Base-by-base conservation (phyloP, 768 basidiomycete genomes). In the Suillus lakei region DNA sequence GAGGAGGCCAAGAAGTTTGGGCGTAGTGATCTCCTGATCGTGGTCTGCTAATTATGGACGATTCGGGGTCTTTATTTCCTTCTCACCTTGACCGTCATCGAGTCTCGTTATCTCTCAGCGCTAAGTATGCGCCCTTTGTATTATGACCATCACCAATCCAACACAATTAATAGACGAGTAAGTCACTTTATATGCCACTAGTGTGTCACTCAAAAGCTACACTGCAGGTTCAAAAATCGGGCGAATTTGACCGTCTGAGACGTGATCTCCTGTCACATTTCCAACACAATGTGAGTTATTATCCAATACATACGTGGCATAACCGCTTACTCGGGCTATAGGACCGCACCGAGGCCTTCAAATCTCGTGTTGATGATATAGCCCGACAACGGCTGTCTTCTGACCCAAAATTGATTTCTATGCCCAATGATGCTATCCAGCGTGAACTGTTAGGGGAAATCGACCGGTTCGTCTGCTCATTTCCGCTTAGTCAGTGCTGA, bases 191-290 rank as follows among this genome's bases (percentile, higher is more conserved):
- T 54, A 23, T 6, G 16, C 23, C 38, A 41, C 18, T 13, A 21
- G n/a, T 21, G 18, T 43, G 4, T 41, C n/a, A 21, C 58, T 41
- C 18, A 59, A 28, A 3, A 59, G 16, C 18, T 39, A 44, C n/a
- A 21, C 44, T 39, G 38, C 51, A 92, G 91, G 70, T 92, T 91
- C 80, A 92, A 92, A 89, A 88, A 70, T 90, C 90, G 13, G 91
- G 91, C 34, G 90, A 92, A 77, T 92, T 91, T 68, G 91, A 92
- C 69, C 85, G 88, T 28, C 73, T 92, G 67, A 83, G 91, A 58
- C 84, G 85, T 59, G 87, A 92, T 75, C 78, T 93, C 28, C 74
- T 92, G 43, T 71, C 81, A 7, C 80, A 88, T 70, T 91, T 91
- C 74, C 85, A 86, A 69, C 82, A 79, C 68, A 84, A 87, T 70